These are phyloP conservation scores for Calonectria hongkongensis DNA, from an alignment of 2,329 filamentous ascomycete genomes.

Conservation along the genomic window DNA sequence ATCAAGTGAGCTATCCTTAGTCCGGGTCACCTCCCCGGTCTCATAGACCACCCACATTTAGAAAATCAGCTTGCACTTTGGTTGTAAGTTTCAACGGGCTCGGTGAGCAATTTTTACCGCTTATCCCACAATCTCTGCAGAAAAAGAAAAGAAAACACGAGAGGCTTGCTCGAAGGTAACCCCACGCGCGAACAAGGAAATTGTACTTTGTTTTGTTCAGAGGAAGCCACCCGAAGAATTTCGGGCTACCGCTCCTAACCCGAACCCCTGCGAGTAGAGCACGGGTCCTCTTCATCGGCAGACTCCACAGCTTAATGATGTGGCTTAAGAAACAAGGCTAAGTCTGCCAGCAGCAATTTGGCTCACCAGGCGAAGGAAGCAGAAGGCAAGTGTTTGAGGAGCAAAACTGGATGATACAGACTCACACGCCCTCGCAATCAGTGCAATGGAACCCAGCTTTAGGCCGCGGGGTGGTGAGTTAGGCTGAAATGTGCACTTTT, in stretches of 20 bases:
- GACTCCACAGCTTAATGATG: constrained; percentile 11
- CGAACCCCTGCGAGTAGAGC: not conserved
- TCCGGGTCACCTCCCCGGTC: not conserved
- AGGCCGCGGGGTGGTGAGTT: not conserved
- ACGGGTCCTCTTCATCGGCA: not conserved
- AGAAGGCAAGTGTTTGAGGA: not conserved
- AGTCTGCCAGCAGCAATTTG: not conserved
- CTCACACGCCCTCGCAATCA: not conserved
- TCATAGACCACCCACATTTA: not conserved
- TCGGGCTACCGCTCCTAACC: not conserved
- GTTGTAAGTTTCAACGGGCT: not conserved
- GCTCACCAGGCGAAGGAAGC: not conserved
- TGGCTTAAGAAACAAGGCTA: not conserved
- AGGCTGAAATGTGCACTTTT: not conserved
- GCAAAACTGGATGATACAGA: not conserved
- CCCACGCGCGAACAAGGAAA: not conserved
- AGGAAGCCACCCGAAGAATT: constrained; percentile 6
- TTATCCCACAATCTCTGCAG: not conserved
- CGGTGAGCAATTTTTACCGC: constrained; percentile 11
- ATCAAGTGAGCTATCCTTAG: not conserved
- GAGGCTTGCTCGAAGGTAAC: not conserved
- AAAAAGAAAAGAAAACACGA: constrained; percentile 4
- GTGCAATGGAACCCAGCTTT: not conserved
- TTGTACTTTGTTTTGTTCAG: not conserved
- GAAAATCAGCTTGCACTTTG: not conserved